Base-by-base conservation (phyloP, 441 rosid genomes). In the Erodium moschatum region DNA sequence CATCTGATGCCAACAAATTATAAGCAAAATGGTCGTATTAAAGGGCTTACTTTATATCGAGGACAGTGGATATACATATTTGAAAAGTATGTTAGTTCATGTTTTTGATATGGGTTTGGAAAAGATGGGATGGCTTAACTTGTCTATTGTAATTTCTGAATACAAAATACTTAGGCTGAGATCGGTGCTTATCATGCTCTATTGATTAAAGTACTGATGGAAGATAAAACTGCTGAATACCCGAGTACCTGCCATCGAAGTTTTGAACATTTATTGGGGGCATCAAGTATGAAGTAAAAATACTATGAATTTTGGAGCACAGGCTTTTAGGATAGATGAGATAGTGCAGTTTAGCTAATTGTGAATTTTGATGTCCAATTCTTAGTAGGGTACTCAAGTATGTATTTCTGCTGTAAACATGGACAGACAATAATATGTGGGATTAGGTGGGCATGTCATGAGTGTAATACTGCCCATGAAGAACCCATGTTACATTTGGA, bases 391-490 rank as follows among this genome's bases (percentile, higher is more conserved):
- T 8, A 75, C 65, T 75, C 64, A 40, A 69, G 66, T 71, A 68
- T 69, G 75, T 76, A 72, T 33, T 31, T 67, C 58, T 65, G 70
- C 75, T 65, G 79, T 76, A 76, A 76, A 76, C 65, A 69, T 76
- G 79, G 79, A 76, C 79, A 66, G 2, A 75, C 27, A 75, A 27
- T 11, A 50, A 73, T 52, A 50, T 33, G 72, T 73, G 46, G 76
- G 29, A 63, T 73, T 73, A 73, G 69, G 76, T 61, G 65, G 88
- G 91, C 84, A 70, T 64, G 72, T 65, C 52, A 31, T 71, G 63
- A 84, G 83, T 66, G 72, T 75, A 52, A 68, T 73, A 16, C 67
- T 74, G 84, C 86, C 84, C 87, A 70, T 79, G 77, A 82, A 86
- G 85, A 78, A 80, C 85, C 87, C 87, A 77, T 75, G 63, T 4